Percentiles rank a stretch among this genome's conserved stretches.
phyloP scores from a whole-genome alignment of 2,329 filamentous ascomycete species.

The Dothideomycetidae sp. region DNA sequence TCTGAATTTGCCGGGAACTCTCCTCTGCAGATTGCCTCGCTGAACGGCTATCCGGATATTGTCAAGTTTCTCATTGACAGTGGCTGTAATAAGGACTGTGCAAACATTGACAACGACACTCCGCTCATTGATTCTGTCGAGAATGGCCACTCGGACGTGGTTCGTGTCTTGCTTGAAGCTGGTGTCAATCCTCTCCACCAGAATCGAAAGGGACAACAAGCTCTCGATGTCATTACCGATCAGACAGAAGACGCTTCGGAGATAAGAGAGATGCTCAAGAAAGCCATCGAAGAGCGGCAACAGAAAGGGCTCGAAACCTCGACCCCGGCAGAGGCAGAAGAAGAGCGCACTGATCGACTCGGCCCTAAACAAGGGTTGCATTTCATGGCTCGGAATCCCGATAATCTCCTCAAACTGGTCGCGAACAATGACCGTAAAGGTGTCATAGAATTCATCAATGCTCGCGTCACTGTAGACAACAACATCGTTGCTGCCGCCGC shows the following conservation, averaged over 20 bases:
- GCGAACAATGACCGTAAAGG: slow-evolving; percentile 34
- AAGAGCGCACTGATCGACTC: slow-evolving; percentile 25
- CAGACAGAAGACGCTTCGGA: slow-evolving; percentile 68
- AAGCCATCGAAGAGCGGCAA: slow-evolving; percentile 33
- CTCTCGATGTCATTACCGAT: slow-evolving; percentile 65
- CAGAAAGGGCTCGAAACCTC: slow-evolving; percentile 18
- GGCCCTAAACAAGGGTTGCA: slow-evolving; percentile 28
- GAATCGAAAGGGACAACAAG: slow-evolving; percentile 54
- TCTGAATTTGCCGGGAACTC: slow-evolving; percentile 94
- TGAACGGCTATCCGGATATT: slow-evolving; percentile 75
- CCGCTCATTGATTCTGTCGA: slow-evolving; percentile 92
- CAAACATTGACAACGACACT: slow-evolving; percentile 65
- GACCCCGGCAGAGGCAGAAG: slow-evolving; percentile 37
- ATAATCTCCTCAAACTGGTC: slow-evolving; percentile 35
- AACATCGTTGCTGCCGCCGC: slow-evolving; percentile 84
- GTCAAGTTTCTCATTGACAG: slow-evolving; percentile 75
- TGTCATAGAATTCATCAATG: slow-evolving; percentile 34
- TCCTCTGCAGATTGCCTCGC: slow-evolving; percentile 79
- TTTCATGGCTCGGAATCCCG: slow-evolving; percentile 36
- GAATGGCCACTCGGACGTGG: slow-evolving; percentile 80
- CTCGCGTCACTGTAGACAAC: slow-evolving; percentile 43
- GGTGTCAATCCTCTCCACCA: slow-evolving; percentile 76
- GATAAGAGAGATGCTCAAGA: slow-evolving; percentile 37
- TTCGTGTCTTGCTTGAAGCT: slow-evolving; percentile 67
- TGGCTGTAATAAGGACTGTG: slow-evolving; percentile 70